phyloP scores from a whole-genome alignment of 2,329 filamentous ascomycete species.

The Massarina eburnea region DNA sequence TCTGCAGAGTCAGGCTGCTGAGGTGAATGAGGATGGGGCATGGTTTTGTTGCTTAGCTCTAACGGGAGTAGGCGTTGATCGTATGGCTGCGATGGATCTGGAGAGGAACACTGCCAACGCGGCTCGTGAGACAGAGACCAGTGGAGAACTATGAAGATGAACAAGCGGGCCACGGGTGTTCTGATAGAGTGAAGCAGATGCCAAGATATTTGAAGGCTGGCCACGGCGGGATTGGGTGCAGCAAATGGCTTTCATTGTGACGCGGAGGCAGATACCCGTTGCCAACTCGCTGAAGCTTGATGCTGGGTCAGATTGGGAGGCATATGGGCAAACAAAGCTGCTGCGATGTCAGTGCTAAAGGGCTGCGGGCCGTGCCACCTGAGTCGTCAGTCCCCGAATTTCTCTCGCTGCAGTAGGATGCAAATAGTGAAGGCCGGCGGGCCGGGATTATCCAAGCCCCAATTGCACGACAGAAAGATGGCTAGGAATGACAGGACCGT shows the following conservation, averaged over 20 bases:
- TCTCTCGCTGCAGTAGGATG: slow-evolving; percentile 2
- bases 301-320: slow-evolving; percentile 14
- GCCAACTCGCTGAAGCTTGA: slow-evolving; percentile 36
- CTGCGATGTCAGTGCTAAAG: slow-evolving; percentile 13
- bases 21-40: slow-evolving; percentile 35
- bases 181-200: slow-evolving; percentile 35
- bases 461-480: slow-evolving; percentile 17
- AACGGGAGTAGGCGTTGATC: slow-evolving; percentile 16
- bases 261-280: slow-evolving; percentile 29
- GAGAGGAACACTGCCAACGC: slow-evolving; percentile 30
- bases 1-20: slow-evolving; percentile 24
- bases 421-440: slow-evolving; percentile 14
- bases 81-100: slow-evolving; percentile 19
- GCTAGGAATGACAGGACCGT: slow-evolving; percentile 26
- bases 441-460: slow-evolving; percentile 17
- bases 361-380: slow-evolving; percentile 13
- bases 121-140: slow-evolving; percentile 29
- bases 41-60: slow-evolving; percentile 30
- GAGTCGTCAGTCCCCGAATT: slow-evolving; percentile 10
- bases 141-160: slow-evolving; percentile 16
- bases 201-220: slow-evolving; percentile 33
- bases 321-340: slow-evolving; percentile 32
- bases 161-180: slow-evolving; percentile 17
- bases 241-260: slow-evolving; percentile 36
- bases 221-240: slow-evolving; percentile 22